Evolutionary conservation across 768 basidiomycete species (phyloP), one percentile per base, ranked within the genome.

Genomic region (Mycena latifolia): DNA sequence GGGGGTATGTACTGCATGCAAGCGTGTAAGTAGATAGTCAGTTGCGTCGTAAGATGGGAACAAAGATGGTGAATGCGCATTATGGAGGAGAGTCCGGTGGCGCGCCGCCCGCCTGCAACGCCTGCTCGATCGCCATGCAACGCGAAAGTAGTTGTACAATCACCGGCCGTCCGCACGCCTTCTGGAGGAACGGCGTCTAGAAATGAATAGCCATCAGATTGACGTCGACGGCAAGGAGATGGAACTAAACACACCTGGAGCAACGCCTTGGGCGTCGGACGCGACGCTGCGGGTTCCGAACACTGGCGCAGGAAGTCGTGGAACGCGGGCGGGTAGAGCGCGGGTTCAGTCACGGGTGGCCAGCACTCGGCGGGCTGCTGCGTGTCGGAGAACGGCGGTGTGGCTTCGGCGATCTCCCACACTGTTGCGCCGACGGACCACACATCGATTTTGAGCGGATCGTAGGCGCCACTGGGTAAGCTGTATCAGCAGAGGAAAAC

Each of bases 391-490:
- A 94, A 94, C 0, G 93, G 93, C 6, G 93, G 93, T 55, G 86
- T 82, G 8, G 88, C 86, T 73, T 94, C 85, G 1, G 91, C 90
- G 77, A 92, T 84, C 73, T 94, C 93, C 93, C 93, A 94, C 0
- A 92, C 84, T 0, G 93, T 94, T 0, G 93, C 93, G 2, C 93
- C 93, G 8, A 93, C 80, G 0, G 92, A 93, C 92, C 92, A 94
- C 0, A 90, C 81, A 65, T 94, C 93, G 50, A 93, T 87, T 74
- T 90, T 89, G 46, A 93, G 83, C 1, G 88, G 86, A 71, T 94
- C 83, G 71, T 94, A 94, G 0, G 88, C 80, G 14, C 90, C 89
- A 55, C 90, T 91, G 33, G 25, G 61, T 39, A 61, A 20, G 17
- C 55, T 74, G 12, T 1, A 52, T 52, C 51, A 52, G 29, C 71